Evolutionary conservation across 805 yeast genomes (phyloP).

Genomic region (Cyberlindnera lachancei): DNA sequence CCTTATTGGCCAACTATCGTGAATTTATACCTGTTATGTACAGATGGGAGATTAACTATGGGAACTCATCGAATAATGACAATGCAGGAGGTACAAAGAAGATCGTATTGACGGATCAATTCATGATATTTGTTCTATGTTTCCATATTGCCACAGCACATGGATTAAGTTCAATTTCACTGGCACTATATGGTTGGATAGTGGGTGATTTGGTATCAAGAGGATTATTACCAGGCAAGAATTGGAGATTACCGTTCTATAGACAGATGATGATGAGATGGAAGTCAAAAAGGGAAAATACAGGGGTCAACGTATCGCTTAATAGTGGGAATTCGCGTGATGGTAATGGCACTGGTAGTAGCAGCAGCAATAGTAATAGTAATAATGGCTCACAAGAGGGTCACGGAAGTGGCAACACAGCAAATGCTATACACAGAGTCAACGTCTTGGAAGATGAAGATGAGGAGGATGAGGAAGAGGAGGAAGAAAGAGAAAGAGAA

Average conservation of each 20-base stretch:
- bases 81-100: slow-evolving; percentile 8
- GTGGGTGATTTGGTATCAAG: slow-evolving; percentile 27
- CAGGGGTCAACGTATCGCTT: too few relatives aligned
- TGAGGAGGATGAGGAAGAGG: slow-evolving; percentile 12
- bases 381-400: too few relatives aligned
- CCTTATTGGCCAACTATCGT: slow-evolving; percentile 28
- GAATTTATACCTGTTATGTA: slow-evolving; percentile 33
- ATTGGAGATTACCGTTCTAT: slow-evolving; percentile 31
- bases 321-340: too few relatives aligned
- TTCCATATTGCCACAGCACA: slow-evolving; percentile 28
- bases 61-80: neutral
- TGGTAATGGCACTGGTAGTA: slow-evolving; percentile 1
- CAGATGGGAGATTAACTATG: slow-evolving; percentile 25
- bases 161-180: slow-evolving; percentile 21
- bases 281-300: slow-evolving; percentile 13
- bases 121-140: slow-evolving; percentile 25
- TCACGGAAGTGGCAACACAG: too few relatives aligned
- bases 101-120: slow-evolving; percentile 25
- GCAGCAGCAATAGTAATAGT: too few relatives aligned
- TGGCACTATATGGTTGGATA: slow-evolving; percentile 28
- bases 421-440: too few relatives aligned
- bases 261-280: too few relatives aligned
- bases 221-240: slow-evolving; percentile 31
- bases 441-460: neutral
- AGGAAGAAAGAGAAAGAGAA: slow-evolving; percentile 14